Conservation (phyloP, 179 eudicot species). For the Corrigiola litoralis region DNA sequence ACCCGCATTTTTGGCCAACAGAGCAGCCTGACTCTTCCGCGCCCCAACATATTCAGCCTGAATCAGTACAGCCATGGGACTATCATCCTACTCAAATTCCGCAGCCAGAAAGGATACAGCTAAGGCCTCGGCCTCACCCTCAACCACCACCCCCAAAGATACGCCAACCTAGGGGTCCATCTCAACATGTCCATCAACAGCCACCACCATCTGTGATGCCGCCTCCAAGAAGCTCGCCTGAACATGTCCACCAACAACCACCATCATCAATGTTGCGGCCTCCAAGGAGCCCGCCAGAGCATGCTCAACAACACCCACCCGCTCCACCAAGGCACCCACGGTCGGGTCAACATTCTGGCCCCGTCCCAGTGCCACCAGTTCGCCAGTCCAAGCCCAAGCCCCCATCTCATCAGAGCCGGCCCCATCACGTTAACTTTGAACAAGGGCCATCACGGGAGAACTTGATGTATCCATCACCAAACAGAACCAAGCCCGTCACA, state of each 20-base stretch:
- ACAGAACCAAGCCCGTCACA: slow-evolving; percentile 46
- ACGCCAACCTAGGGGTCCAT: slow-evolving; percentile 12
- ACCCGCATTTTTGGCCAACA: slow-evolving; percentile 54
- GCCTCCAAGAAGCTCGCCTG: not conserved
- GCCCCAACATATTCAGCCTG: slow-evolving; percentile 22
- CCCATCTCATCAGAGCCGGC: slow-evolving; percentile 13
- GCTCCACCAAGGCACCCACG: slow-evolving; percentile 11
- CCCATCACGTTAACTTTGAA: slow-evolving; percentile 13
- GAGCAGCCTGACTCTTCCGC: slow-evolving; percentile 4
- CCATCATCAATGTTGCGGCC: no score
- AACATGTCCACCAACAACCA: slow-evolving; percentile 5
- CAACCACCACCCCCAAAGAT: not conserved
- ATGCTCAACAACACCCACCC: not conserved
- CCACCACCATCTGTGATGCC: slow-evolving; percentile 1
- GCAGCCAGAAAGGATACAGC: slow-evolving; percentile 16
- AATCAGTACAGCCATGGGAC: slow-evolving; percentile 30
- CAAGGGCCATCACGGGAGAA: slow-evolving; percentile 12
- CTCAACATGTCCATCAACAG: not conserved
- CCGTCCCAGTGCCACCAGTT: not conserved
- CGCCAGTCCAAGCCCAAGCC: slow-evolving; percentile 12
- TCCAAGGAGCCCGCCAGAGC: slow-evolving; percentile 4
- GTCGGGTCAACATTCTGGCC: not conserved
- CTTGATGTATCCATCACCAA: slow-evolving; percentile 38
- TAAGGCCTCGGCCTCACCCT: slow-evolving; percentile 13
- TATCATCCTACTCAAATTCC: slow-evolving; percentile 23